Evolutionary conservation across 148 eudicot genomes (phyloP).

Genomic region (Vaccinium corymbosum): DNA sequence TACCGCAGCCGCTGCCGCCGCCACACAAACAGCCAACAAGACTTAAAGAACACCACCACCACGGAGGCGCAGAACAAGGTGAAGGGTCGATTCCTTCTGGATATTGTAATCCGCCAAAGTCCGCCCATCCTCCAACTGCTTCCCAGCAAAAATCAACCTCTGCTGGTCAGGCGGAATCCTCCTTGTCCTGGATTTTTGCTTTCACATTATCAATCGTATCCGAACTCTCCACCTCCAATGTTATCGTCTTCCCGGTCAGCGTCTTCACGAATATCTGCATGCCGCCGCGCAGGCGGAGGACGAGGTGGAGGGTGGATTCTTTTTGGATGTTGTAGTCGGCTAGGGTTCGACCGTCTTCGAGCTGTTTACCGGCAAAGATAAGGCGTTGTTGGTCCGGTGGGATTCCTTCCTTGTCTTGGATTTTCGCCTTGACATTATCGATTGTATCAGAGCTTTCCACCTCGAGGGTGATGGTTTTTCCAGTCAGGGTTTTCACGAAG

Average conservation of each 20-base stretch:
- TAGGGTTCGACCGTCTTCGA: constrained; percentile 17
- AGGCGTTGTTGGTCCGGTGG: constrained; percentile 20
- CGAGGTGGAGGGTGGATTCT: constrained; percentile 20
- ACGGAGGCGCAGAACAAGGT: constrained; percentile 18
- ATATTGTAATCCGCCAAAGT: constrained; percentile 16
- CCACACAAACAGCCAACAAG: not conserved
- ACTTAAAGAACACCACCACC: not conserved
- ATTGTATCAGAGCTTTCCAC: constrained; percentile 22
- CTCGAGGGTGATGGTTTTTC: constrained; percentile 19
- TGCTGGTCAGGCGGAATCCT: constrained; percentile 2
- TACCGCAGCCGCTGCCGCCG: not conserved
- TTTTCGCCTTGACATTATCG: constrained; percentile 21
- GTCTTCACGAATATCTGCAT: constrained; percentile 24
- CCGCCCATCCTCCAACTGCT: constrained; percentile 17
- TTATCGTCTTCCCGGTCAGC: constrained; percentile 4
- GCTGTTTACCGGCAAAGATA: constrained; percentile 20
- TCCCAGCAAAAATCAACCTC: constrained; percentile 8
- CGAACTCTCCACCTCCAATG: not conserved
- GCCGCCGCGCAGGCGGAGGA: constrained; percentile 21
- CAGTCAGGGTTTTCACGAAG: constrained; percentile 22
- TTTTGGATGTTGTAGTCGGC: constrained; percentile 21
- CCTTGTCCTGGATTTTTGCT: constrained; percentile 9
- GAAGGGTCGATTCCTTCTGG: constrained; percentile 15
- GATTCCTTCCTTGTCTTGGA: constrained; percentile 22
- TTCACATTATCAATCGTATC: constrained; percentile 11